A percentile compares a stretch with the other conserved stretches of the same genome.
phyloP scores from a whole-genome alignment of 116 monocot species.

The Thalassia testudinum region DNA sequence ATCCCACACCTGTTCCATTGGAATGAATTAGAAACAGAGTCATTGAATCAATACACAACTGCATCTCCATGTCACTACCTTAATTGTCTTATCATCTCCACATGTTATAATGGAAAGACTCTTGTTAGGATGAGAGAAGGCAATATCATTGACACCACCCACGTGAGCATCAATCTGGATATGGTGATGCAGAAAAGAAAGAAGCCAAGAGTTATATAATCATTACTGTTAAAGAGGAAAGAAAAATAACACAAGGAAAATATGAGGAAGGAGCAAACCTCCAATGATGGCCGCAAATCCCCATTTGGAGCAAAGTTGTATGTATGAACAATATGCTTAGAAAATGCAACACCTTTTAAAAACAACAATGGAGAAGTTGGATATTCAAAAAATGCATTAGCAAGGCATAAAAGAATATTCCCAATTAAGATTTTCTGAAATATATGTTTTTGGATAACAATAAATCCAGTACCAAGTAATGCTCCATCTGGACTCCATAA shows the following conservation, averaged over 20 bases:
- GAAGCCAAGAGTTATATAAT: too few relatives aligned
- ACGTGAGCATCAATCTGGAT: conserved; percentile 54
- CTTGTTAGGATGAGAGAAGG: conserved; percentile 80
- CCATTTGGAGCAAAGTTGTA: conserved; percentile 55
- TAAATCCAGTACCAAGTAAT: conserved; percentile 57
- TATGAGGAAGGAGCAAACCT: conserved; percentile 24
- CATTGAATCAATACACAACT: not conserved
- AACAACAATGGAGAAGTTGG: too few relatives aligned
- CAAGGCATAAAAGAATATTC: too few relatives aligned
- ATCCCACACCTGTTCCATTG: conserved; percentile 71
- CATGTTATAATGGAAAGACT: conserved; percentile 64
- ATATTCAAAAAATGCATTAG: too few relatives aligned
- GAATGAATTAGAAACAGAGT: not conserved
- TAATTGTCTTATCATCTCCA: conserved; percentile 83
- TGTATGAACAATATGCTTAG: conserved; percentile 80
- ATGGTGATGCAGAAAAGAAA: too few relatives aligned
- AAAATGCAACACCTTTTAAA: conserved; percentile 76
- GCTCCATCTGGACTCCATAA: conserved; percentile 97
- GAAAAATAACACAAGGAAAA: not conserved
- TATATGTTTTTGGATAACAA: too few relatives aligned
- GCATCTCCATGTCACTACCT: conserved; percentile 17
- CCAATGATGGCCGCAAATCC: conserved; percentile 54
- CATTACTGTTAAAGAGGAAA: not conserved
- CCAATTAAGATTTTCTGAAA: too few relatives aligned
- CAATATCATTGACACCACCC: conserved; percentile 73